Conservation (phyloP, 2,329 filamentous ascomycete species). For the Kalmusia sp. region DNA sequence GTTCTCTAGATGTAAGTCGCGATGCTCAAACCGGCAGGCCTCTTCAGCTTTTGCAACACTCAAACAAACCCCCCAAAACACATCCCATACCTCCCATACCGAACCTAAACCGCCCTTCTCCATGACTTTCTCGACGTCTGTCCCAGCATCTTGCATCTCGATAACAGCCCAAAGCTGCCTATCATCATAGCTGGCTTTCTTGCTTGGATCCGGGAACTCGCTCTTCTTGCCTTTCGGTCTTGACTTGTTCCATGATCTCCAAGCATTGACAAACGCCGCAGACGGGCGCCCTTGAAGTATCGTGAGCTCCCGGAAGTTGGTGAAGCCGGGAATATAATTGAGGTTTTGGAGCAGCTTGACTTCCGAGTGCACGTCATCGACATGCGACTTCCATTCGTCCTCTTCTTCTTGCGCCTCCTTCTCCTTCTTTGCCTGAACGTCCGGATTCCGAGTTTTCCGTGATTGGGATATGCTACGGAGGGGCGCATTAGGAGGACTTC, state of each 20-base stretch:
- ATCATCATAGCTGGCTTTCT: constrained; percentile 60
- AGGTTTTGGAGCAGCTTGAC: constrained; percentile 64
- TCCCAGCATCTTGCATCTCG: constrained; percentile 71
- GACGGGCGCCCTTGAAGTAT: constrained; percentile 65
- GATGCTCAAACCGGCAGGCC: constrained; percentile 68
- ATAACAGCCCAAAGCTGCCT: constrained; percentile 68
- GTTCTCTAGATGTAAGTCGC: constrained; percentile 72
- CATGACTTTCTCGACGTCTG: constrained; percentile 57
- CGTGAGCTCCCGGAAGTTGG: constrained; percentile 65
- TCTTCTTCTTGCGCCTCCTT: constrained; percentile 45
- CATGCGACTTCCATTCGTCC: constrained; percentile 50
- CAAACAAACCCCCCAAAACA: constrained; percentile 72
- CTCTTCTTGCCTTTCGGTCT: constrained; percentile 54
- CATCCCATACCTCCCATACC: constrained; percentile 62
- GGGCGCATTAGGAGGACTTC: constrained; percentile 42
- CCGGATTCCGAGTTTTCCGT: constrained; percentile 55
- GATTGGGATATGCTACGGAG: constrained; percentile 40
- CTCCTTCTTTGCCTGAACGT: constrained; percentile 45
- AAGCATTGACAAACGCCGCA: constrained; percentile 55
- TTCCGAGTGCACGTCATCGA: constrained; percentile 54
- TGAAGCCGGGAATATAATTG: constrained; percentile 67
- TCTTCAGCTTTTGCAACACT: constrained; percentile 68
- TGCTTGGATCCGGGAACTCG: constrained; percentile 64
- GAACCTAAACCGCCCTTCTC: constrained; percentile 42
- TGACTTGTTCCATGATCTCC: constrained; percentile 52